Base-by-base conservation (phyloP, 2,329 filamentous ascomycete species). In the Penicillium brasilianum region DNA sequence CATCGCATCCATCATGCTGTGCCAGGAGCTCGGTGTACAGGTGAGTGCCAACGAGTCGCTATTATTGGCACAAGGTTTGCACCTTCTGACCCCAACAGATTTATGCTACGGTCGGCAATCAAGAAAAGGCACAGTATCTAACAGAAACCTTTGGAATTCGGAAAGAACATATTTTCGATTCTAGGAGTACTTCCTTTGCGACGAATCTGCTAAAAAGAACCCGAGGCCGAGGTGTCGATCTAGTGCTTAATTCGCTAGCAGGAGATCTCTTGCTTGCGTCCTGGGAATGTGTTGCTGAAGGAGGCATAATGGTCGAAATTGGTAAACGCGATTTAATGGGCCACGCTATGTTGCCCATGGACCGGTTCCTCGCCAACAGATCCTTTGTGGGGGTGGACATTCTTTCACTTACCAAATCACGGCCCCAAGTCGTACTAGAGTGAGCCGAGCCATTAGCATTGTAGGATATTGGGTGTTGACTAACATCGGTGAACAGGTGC, bases 201-300 rank as follows among this genome's bases (percentile, higher is more conserved):
- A 22, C 37, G 0, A 55, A 51, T 1, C 6, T 72, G 1, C 56
- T 67, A 44, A 30, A 39, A 2, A 56, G 55, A 16, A 68, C 64
- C 1, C 37, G 58, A 5, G 56, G 59, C 1, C 59, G 55, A 0
- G 68, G 70, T 5, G 66, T 70, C 1, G 65, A 72, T 46, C 25
- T 72, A 3, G 67, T 71, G 2, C 52, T 72, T 11, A 72, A 71
- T 41, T 69, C 68, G 0, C 54, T 69, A 0, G 56, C 68, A 1
- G 71, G 71, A 4, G 61, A 66, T 28, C 52, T 70, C 0, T 57
- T 74, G 2, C 62, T 68, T 22, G 66, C 66, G 1, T 66, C 69
- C 0, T 73, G 71, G 71, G 56, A 62, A 28, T 74, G 71, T 20
- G 66, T 74, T 22, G 71, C 72, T 9, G 57, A 63, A 10, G 69